These are phyloP conservation scores for Aeminium ludgeri DNA, from an alignment of 495 filamentous ascomycete genomes.

Conservation along the genomic window DNA sequence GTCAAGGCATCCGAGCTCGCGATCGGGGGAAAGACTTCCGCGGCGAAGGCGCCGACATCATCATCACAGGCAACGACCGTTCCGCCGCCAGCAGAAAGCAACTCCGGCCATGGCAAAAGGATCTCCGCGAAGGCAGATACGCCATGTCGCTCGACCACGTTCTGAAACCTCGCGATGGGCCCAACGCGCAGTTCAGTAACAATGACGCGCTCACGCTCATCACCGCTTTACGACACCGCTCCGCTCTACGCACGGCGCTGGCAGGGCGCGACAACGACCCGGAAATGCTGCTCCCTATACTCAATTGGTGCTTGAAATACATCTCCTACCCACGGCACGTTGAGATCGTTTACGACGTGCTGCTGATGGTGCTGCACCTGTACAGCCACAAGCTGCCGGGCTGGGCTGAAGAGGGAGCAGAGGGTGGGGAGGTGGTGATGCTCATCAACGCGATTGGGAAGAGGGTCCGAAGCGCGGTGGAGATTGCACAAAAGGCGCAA, in stretches of 20 bases:
- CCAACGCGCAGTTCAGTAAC: slow-evolving; percentile 19
- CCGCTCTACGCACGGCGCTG: slow-evolving; percentile 67
- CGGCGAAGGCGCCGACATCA: slow-evolving; percentile 71
- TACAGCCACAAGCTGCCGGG: slow-evolving; percentile 68
- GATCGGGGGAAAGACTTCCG: slow-evolving; percentile 62
- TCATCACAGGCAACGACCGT: slow-evolving; percentile 59
- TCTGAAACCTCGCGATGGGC: slow-evolving; percentile 23
- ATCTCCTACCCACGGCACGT: slow-evolving; percentile 67
- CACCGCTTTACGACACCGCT: slow-evolving; percentile 70
- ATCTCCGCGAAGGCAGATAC: slow-evolving; percentile 66
- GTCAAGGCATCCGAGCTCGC: slow-evolving; percentile 14
- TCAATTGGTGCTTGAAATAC: slow-evolving; percentile 66
- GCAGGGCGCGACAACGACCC: slow-evolving; percentile 55
- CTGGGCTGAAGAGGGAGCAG: slow-evolving; percentile 7
- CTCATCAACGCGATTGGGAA: slow-evolving; percentile 8
- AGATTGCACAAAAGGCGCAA: slow-evolving; percentile 5
- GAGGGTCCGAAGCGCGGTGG: slow-evolving; percentile 17
- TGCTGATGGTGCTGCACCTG: slow-evolving; percentile 63
- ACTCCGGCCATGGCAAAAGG: slow-evolving; percentile 64
- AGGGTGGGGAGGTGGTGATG: slow-evolving; percentile 3
- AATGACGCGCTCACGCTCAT: slow-evolving; percentile 49
- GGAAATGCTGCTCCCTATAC: slow-evolving; percentile 55
- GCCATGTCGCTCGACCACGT: slow-evolving; percentile 61
- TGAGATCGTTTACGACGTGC: slow-evolving; percentile 58
- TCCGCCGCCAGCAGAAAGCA: slow-evolving; percentile 29